phyloP scores from a whole-genome alignment of 257 asterid genomes.

The Solanum virginianum region DNA sequence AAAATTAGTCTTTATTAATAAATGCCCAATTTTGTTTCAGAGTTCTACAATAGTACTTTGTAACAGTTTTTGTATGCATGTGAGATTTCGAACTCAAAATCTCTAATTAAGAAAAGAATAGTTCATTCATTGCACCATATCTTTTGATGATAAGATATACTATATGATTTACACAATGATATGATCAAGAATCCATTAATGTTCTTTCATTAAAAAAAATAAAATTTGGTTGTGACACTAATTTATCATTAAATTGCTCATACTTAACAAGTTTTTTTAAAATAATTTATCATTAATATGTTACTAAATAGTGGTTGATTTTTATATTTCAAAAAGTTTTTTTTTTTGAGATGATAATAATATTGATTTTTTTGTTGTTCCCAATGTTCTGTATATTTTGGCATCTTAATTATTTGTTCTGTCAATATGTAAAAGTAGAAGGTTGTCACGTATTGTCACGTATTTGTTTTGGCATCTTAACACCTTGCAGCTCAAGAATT shows the following conservation, averaged over 20 bases:
- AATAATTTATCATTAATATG: neutral
- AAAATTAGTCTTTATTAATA: neutral
- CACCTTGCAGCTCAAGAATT: neutral
- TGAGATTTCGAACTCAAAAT: neutral
- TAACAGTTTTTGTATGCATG: neutral
- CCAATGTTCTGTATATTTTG: neutral
- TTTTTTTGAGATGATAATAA: no score
- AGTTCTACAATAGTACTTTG: neutral
- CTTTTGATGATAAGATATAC: no score
- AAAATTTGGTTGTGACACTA: no score
- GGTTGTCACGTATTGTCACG: neutral
- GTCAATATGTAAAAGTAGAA: neutral
- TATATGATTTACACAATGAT: neutral
- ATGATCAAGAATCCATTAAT: neutral
- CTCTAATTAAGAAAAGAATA: no score
- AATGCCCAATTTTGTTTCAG: neutral
- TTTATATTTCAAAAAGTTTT: neutral
- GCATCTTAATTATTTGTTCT: neutral
- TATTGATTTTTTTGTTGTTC: neutral
- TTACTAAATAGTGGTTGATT: neutral
- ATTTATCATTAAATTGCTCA: neutral
- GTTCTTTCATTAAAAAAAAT: no score
- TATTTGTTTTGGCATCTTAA: neutral
- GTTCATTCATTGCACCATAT: no score
- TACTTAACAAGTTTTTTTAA: neutral